Conservation (phyloP, 2,329 filamentous ascomycete species). For the Stagonosporopsis vannaccii region DNA sequence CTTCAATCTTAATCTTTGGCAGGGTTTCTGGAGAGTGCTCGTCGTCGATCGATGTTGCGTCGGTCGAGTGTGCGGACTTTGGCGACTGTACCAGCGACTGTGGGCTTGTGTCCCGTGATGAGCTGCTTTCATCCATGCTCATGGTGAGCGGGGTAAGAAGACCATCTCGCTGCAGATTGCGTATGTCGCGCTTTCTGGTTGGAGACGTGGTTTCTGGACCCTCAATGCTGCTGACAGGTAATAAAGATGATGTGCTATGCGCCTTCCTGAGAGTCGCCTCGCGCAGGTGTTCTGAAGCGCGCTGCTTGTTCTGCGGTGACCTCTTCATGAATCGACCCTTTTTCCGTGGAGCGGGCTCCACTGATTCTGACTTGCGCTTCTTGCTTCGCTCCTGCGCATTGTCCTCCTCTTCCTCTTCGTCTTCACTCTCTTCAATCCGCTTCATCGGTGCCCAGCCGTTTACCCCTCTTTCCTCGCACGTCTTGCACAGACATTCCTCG, state of each 20-base stretch:
- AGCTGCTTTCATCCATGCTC: conserved; percentile 36
- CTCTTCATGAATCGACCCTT: conserved; percentile 22
- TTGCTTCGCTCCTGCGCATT: conserved; percentile 24
- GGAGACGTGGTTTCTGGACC: conserved; percentile 29
- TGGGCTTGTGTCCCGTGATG: conserved; percentile 41
- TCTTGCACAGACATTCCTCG: conserved; percentile 90
- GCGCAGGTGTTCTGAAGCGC: conserved; percentile 26
- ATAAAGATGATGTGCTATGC: conserved; percentile 41
- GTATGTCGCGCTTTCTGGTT: conserved; percentile 32
- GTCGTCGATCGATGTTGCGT: conserved; percentile 49
- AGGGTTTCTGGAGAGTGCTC: conserved; percentile 26
- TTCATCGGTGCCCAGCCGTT: conserved; percentile 80
- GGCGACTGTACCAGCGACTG: conserved; percentile 43
- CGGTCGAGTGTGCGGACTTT: conserved; percentile 47
- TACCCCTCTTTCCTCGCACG: conserved; percentile 75
- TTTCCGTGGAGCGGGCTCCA: conserved; percentile 27
- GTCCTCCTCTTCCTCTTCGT: conserved; percentile 38
- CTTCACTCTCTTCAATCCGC: conserved; percentile 44
- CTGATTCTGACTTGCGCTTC: conserved; percentile 38
- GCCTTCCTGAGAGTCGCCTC: conserved; percentile 42
- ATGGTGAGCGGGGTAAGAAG: conserved; percentile 40
- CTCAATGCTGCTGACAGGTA: conserved; percentile 45
- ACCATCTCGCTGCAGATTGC: conserved; percentile 43
- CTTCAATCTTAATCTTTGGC: conserved; percentile 33
- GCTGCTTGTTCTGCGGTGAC: conserved; percentile 18